These are phyloP conservation scores for Starmerella tilneyi DNA, from an alignment of 805 yeast species.

Conservation along the genomic window DNA sequence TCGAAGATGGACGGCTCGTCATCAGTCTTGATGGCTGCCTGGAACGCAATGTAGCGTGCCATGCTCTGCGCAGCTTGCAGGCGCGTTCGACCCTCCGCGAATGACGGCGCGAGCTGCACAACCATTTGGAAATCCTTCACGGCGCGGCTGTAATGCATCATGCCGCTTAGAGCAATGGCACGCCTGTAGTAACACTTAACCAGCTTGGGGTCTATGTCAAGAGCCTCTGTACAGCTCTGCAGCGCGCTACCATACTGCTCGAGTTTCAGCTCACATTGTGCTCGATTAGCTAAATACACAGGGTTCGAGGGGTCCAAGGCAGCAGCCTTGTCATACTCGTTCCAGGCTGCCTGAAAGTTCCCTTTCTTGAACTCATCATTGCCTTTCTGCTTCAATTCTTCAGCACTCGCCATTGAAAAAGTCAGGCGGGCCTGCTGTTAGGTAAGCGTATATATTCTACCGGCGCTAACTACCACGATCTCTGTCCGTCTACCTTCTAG, in stretches of 20 bases:
- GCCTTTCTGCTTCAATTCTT: constrained; percentile 49
- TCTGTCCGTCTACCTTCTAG: too few species aligned
- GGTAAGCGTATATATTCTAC: neutral
- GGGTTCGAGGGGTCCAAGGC: constrained; percentile 49
- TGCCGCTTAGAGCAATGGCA: constrained; percentile 70
- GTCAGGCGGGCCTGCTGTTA: neutral
- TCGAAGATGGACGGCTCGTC: constrained; percentile 45
- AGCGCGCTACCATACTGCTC: constrained; percentile 84
- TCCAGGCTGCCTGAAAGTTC: constrained; percentile 52
- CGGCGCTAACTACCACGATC: too few species aligned
- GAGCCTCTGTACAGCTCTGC: constrained; percentile 62
- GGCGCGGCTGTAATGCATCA: constrained; percentile 66
- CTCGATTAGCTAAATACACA: constrained; percentile 70
- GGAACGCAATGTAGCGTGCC: constrained; percentile 67
- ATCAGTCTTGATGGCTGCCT: constrained; percentile 71
- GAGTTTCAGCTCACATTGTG: constrained; percentile 75
- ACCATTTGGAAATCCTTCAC: constrained; percentile 57
- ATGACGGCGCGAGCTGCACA: constrained; percentile 53
- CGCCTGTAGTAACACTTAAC: constrained; percentile 78
- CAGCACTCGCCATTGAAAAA: constrained; percentile 8
- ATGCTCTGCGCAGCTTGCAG: constrained; percentile 53
- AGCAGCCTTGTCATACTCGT: constrained; percentile 61
- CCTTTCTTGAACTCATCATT: constrained; percentile 54
- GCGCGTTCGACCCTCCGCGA: constrained; percentile 53
- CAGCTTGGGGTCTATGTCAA: constrained; percentile 54